Percentiles rank a stretch among this genome's conserved stretches.
Conservation (phyloP, 2,329 filamentous ascomycete species). For the Pseudofabraea citricarpa region DNA sequence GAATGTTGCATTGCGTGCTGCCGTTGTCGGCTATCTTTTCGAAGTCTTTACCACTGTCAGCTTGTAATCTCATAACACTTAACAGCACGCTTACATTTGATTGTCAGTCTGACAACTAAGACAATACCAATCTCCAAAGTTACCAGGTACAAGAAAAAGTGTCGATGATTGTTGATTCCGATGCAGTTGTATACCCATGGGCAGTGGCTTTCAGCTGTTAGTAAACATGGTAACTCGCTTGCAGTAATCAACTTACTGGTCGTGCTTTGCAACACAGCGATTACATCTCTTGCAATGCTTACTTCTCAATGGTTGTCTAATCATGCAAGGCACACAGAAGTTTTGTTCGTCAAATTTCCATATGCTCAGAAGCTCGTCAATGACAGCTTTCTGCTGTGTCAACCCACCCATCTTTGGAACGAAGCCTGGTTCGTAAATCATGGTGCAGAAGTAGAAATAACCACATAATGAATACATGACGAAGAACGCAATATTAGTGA, state of each 20-base stretch:
- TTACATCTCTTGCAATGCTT: conserved; percentile 93
- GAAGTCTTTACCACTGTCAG: conserved; percentile 50
- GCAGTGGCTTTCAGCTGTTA: conserved; percentile 64
- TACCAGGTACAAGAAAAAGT: conserved; percentile 89
- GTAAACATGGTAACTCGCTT: conserved; percentile 17
- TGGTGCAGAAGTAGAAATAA: conserved; percentile 85
- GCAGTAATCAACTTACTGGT: conserved; percentile 65
- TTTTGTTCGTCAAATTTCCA: conserved; percentile 94
- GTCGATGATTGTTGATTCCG: conserved; percentile 90
- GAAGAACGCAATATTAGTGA: conserved; percentile 75
- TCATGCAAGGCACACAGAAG: conserved; percentile 94
- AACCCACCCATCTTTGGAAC: conserved; percentile 88
- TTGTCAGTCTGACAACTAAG: conserved; percentile 64
- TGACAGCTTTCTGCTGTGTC: conserved; percentile 82
- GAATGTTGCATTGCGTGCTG: conserved; percentile 62
- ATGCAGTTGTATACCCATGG: conserved; percentile 98
- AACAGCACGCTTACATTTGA: conserved; percentile 57
- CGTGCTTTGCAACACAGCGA: conserved; percentile 91
- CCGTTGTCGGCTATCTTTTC: conserved; percentile 48
- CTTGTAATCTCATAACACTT: conserved; percentile 8
- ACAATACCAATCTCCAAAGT: conserved; percentile 72
- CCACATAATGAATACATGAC: conserved; percentile 58
- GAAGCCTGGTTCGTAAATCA: conserved; percentile 86
- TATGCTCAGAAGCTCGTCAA: conserved; percentile 76
- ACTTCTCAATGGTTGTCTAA: conserved; percentile 83